phyloP scores from a whole-genome alignment of 495 filamentous ascomycete genomes.

The Xylaria acuta region DNA sequence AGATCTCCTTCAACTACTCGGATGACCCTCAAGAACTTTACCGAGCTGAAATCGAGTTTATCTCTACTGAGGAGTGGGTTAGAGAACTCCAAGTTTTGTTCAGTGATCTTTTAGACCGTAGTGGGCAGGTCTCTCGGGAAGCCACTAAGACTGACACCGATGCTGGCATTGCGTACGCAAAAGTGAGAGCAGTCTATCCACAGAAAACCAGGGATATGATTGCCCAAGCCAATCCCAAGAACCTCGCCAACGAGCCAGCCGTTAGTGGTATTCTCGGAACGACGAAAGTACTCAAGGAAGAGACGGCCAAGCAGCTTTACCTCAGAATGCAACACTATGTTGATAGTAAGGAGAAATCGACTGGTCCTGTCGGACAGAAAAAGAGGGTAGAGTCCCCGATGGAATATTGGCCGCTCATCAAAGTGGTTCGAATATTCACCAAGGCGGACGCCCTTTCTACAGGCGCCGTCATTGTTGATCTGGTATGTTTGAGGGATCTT shows the following conservation, averaged over 20 bases:
- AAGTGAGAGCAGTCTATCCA: conserved; percentile 71
- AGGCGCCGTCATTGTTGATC: conserved; percentile 69
- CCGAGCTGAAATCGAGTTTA: conserved; percentile 69
- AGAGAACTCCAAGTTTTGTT: conserved; percentile 60
- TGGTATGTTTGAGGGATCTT: conserved; percentile 46
- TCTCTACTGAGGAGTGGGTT: conserved; percentile 61
- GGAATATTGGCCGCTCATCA: conserved; percentile 72
- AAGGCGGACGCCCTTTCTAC: conserved; percentile 63
- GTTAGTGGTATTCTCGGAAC: conserved; percentile 57
- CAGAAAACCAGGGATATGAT: conserved; percentile 58
- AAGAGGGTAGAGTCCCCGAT: conserved; percentile 44
- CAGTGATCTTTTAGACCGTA: conserved; percentile 58
- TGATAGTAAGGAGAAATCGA: conserved; percentile 43
- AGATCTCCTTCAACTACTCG: conserved; percentile 66
- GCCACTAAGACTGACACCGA: conserved; percentile 54
- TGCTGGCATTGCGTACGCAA: conserved; percentile 65
- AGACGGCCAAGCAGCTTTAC: conserved; percentile 37
- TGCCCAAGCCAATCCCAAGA: conserved; percentile 41
- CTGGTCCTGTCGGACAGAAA: conserved; percentile 14
- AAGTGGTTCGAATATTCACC: conserved; percentile 65
- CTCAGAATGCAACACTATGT: conserved; percentile 37
- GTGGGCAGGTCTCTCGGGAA: conserved; percentile 51
- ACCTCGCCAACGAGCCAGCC: conserved; percentile 45
- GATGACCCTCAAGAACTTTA: conserved; percentile 55
- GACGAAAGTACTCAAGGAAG: conserved; percentile 48